These are phyloP conservation scores for Trichoderma aggressivum DNA, from an alignment of 2,329 filamentous ascomycete species.

Conservation along the genomic window DNA sequence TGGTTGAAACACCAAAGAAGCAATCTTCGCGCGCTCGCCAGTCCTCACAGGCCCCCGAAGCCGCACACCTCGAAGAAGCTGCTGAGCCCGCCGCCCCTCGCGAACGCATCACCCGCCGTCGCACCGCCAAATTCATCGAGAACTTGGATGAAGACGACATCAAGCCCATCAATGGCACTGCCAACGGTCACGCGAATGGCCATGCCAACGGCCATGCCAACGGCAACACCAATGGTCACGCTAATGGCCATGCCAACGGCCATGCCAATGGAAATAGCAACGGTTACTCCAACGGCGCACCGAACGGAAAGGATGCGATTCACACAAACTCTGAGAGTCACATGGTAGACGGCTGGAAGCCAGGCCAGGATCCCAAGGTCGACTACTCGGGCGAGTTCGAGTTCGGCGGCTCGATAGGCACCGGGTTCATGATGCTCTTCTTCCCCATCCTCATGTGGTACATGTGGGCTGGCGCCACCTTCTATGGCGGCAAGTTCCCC, in stretches of 20 bases:
- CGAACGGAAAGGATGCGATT: slow-evolving; percentile 20
- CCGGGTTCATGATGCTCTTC: slow-evolving; percentile 79
- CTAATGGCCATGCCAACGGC: not conserved
- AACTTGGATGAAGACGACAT: slow-evolving; percentile 38
- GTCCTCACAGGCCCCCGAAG: slow-evolving; percentile 44
- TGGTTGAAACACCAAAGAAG: slow-evolving; percentile 54
- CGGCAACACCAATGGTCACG: not conserved
- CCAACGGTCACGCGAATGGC: slow-evolving; percentile 22
- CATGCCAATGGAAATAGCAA: slow-evolving; percentile 2
- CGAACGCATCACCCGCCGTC: slow-evolving; percentile 41
- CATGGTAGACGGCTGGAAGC: slow-evolving; percentile 54
- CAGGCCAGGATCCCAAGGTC: slow-evolving; percentile 58
- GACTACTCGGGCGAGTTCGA: slow-evolving; percentile 67
- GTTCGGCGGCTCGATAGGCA: slow-evolving; percentile 84
- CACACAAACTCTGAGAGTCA: slow-evolving; percentile 23
- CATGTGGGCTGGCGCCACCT: slow-evolving; percentile 96
- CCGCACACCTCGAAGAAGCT: slow-evolving; percentile 48
- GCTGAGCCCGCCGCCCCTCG: slow-evolving; percentile 38
- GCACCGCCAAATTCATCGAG: slow-evolving; percentile 50
- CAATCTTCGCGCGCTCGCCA: slow-evolving; percentile 46
- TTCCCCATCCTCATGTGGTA: slow-evolving; percentile 98
- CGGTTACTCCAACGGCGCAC: slow-evolving; percentile 23
- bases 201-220: slow-evolving; percentile 20
- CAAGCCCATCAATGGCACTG: slow-evolving; percentile 33
- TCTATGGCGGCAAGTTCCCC: slow-evolving; percentile 84